phyloP scores from a whole-genome alignment of 1,284 basidiomycete species.

The Irpex sp. region DNA sequence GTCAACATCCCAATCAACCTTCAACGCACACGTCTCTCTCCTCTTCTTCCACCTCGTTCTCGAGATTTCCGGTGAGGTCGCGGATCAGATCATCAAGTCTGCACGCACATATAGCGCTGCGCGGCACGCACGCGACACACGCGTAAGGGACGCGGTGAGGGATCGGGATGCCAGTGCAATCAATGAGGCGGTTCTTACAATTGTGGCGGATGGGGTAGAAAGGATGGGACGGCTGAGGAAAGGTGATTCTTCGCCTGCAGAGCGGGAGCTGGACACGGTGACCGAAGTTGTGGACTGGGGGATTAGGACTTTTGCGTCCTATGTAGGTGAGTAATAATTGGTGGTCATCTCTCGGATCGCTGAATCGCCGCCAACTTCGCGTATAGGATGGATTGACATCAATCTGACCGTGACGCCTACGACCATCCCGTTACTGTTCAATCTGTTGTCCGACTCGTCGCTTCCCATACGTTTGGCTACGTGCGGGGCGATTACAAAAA shows the following conservation, averaged over 20 bases:
- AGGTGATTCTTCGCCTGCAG: constrained; percentile 34
- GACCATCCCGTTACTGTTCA: constrained; percentile 85
- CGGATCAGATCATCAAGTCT: constrained; percentile 86
- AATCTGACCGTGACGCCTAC: constrained; percentile 91
- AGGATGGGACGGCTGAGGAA: constrained; percentile 54
- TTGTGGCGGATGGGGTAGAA: constrained; percentile 76
- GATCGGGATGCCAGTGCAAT: constrained; percentile 86
- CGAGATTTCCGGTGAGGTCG: constrained; percentile 91
- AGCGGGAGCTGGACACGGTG: constrained; percentile 55
- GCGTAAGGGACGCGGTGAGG: constrained; percentile 86
- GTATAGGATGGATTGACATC: constrained; percentile 95
- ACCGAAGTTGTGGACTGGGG: constrained; percentile 88
- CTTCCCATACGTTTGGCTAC: constrained; percentile 83
- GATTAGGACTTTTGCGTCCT: constrained; percentile 88
- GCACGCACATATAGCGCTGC: constrained; percentile 69
- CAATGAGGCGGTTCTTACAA: constrained; percentile 83
- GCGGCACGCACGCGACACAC: constrained; percentile 77
- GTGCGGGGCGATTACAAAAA: constrained; percentile 75
- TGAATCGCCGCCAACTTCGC: not conserved
- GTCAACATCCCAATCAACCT: constrained; percentile 50
- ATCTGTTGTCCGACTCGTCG: constrained; percentile 78
- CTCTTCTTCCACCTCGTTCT: constrained; percentile 86
- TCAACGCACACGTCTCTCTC: constrained; percentile 79
- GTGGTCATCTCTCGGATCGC: not conserved
- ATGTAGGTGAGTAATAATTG: constrained; percentile 73